Percentiles rank a stretch among this genome's conserved stretches.
These are phyloP conservation scores for Cryptosporidium tyzzeri DNA, from an alignment of 169 alveolate species.

Conservation along the genomic window DNA sequence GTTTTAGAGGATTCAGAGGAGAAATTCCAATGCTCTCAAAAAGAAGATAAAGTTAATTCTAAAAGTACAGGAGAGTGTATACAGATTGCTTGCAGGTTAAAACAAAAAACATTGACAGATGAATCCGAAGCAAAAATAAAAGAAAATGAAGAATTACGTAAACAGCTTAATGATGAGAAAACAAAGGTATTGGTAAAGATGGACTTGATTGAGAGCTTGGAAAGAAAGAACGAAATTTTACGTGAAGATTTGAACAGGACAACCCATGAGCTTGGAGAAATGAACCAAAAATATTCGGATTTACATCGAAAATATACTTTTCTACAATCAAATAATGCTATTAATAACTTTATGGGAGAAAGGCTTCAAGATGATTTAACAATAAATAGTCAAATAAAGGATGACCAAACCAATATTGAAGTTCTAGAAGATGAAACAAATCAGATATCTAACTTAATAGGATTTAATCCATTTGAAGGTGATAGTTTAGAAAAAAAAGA, in stretches of 20 bases:
- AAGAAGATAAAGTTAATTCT: background rate
- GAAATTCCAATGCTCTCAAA: slow-evolving; percentile 2
- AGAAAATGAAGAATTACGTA: background rate
- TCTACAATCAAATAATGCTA: slow-evolving; percentile 30
- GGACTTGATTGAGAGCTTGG: slow-evolving; percentile 23
- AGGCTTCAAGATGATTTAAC: slow-evolving; percentile 24
- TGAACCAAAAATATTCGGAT: slow-evolving; percentile 49
- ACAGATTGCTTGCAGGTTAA: slow-evolving; percentile 21
- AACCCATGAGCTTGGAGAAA: slow-evolving; percentile 48
- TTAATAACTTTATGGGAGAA: slow-evolving; percentile 8
- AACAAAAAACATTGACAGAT: background rate
- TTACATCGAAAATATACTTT: slow-evolving; percentile 26
- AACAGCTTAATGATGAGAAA: background rate
- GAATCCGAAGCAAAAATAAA: slow-evolving; percentile 1
- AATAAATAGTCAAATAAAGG: background rate
- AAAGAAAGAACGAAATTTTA: slow-evolving; percentile 41
- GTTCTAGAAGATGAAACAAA: slow-evolving; percentile 8
- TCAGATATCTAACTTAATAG: slow-evolving; percentile 36
- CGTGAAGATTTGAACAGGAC: slow-evolving; percentile 49
- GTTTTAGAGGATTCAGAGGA: slow-evolving; percentile 33
- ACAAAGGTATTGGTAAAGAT: background rate
- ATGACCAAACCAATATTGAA: too few relatives aligned
- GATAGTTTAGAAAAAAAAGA: slow-evolving; percentile 3
- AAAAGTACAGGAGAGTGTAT: slow-evolving; percentile 2
- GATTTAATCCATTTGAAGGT: slow-evolving; percentile 57